Base-by-base conservation (phyloP, 495 filamentous ascomycete species). In the Penicillium daleae region DNA sequence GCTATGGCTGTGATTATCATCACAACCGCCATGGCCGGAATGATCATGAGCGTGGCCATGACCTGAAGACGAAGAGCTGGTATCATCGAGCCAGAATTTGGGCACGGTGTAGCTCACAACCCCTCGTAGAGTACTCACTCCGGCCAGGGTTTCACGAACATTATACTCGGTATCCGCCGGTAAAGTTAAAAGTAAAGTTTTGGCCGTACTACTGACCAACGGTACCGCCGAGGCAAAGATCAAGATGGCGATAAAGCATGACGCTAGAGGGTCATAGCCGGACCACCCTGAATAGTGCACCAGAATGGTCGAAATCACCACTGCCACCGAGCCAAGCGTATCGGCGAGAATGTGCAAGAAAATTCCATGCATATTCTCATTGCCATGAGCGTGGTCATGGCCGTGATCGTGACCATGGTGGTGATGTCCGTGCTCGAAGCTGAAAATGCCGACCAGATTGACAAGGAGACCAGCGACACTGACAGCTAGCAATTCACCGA, bases 291-390 rank as follows among this genome's bases (percentile, higher is more conserved):
- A 87, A 65, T 90, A 89, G 69, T 96, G 89, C 4, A 96, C 94
- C 3, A 97, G 82, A 0, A 91, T 78, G 5, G 95, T 98, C 12
- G 92, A 97, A 46, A 94, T 87, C 57, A 99, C 96, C 49, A 99
- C 95, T 13, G 93, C 93, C 17, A 93, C 90, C 37, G 92, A 97
- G 13, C 95, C 95, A 21, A 98, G 86, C 0, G 96, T 96, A 71
- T 99, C 95, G 9, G 94, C 96, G 4, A 98, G 81, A 57, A 99
- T 91, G 68, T 99, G 95, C 9, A 99, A 79, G 78, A 94, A 99
- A 62, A 99, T 98, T n/a, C 95, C 95, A 62, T 93, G 88, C 96
- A 99, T 98, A 69, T 99, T 99, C 68, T 99, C 96, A 72, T 96
- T 97, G 57, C 90, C 90, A 73, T 96, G 91, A 60, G 62, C 69